These are phyloP conservation scores for Cudoniella acicularis DNA, from an alignment of 495 filamentous ascomycete genomes.

Conservation along the genomic window DNA sequence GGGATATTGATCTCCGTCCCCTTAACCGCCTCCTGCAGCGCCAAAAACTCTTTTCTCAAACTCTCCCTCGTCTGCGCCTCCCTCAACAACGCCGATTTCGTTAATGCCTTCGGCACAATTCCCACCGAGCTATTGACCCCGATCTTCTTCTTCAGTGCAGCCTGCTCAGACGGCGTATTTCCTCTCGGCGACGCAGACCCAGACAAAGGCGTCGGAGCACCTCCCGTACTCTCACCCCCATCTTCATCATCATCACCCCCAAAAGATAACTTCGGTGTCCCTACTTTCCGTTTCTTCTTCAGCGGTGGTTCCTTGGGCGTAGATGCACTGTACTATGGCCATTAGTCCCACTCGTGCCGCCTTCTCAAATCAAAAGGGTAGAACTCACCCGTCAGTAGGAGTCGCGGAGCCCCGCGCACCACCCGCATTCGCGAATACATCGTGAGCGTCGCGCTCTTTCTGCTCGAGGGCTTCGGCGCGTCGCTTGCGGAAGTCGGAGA, in stretches of 20 bases:
- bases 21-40: constrained; percentile 82
- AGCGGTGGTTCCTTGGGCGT: constrained; percentile 37
- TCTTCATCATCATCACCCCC: constrained; percentile 56
- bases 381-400: constrained; percentile 48
- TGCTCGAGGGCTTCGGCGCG: constrained; percentile 92
- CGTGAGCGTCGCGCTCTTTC: constrained; percentile 77
- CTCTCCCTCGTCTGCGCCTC: constrained; percentile 81
- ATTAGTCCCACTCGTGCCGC: constrained; percentile 28
- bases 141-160: constrained; percentile 41
- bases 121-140: constrained; percentile 64
- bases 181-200: constrained; percentile 27
- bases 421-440: constrained; percentile 51
- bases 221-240: constrained; percentile 11
- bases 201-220: constrained; percentile 2
- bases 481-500: constrained; percentile 94
- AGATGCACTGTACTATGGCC: constrained; percentile 44
- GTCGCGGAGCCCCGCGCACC: constrained; percentile 40
- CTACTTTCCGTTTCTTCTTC: constrained; percentile 59
- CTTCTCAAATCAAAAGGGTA: not conserved
- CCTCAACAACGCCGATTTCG: constrained; percentile 76
- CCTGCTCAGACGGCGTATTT: constrained; percentile 24
- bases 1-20: constrained; percentile 86
- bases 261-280: constrained; percentile 69
- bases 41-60: constrained; percentile 79
- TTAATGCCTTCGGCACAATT: constrained; percentile 73